Percentiles rank a stretch among this genome's conserved stretches.
These are phyloP conservation scores for Cyberlindnera galapagoensis DNA, from an alignment of 805 yeast genomes.

Conservation along the genomic window DNA sequence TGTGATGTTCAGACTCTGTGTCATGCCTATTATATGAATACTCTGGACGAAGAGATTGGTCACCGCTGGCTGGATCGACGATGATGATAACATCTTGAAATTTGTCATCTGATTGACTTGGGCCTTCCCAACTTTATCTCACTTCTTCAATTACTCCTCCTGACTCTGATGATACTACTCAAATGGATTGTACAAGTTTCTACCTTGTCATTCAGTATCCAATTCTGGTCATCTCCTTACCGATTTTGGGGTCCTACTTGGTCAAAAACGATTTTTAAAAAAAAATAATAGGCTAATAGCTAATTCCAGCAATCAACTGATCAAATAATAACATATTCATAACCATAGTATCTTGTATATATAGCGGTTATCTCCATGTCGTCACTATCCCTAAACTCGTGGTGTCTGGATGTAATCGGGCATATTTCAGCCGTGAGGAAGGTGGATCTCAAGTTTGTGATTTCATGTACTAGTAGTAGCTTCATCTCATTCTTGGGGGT, in stretches of 20 bases:
- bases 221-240: constrained; percentile 59
- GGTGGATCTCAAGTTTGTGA: too few relatives aligned
- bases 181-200: constrained; percentile 83
- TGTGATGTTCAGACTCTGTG: constrained; percentile 49
- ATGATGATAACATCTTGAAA: constrained; percentile 46
- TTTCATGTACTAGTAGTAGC: too few relatives aligned
- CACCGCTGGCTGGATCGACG: constrained; percentile 53
- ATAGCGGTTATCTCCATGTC: too few relatives aligned
- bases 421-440: too few relatives aligned
- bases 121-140: constrained; percentile 82
- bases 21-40: constrained; percentile 77
- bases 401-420: too few relatives aligned
- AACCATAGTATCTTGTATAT: too few relatives aligned
- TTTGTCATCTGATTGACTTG: constrained; percentile 71
- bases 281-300: too few relatives aligned
- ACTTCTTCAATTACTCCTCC: constrained; percentile 79
- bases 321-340: too few relatives aligned
- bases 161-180: constrained; percentile 39
- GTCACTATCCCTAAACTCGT: too few relatives aligned
- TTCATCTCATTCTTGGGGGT: too few relatives aligned
- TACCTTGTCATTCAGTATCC: constrained; percentile 70
- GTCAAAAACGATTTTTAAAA: too few relatives aligned
- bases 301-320: too few relatives aligned
- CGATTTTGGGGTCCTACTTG: constrained; percentile 42
- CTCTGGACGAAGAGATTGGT: constrained; percentile 55